Conservation (phyloP, 768 basidiomycete genomes). For the Kwoniella dendrophila region DNA sequence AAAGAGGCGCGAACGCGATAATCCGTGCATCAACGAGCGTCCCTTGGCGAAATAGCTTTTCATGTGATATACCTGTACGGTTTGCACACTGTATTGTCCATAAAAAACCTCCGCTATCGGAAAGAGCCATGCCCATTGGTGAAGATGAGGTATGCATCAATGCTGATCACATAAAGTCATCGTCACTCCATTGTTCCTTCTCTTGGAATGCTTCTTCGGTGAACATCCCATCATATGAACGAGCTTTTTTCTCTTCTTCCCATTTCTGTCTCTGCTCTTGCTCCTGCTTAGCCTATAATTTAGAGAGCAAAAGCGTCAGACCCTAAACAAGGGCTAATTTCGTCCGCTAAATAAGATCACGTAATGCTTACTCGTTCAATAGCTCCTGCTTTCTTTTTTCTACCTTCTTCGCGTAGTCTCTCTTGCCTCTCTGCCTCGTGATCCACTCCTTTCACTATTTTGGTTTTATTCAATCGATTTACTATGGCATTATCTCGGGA, state of each 20-base stretch:
- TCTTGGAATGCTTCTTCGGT: conserved; percentile 58
- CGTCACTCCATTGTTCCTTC: conserved; percentile 60
- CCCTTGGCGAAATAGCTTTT: no score
- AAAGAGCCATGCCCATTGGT: no score
- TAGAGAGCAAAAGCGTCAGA: no score
- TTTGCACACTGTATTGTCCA: no score
- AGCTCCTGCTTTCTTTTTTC: conserved; percentile 67
- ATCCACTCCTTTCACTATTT: conserved; percentile 76
- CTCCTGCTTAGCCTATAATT: conserved; percentile 78
- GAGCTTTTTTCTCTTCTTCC: conserved; percentile 81
- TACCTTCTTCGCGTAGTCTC: conserved; percentile 60
- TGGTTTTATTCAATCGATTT: conserved; percentile 92
- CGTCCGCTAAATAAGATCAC: not conserved
- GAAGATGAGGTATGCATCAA: no score
- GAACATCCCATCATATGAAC: conserved; percentile 83
- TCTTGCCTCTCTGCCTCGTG: conserved; percentile 87
- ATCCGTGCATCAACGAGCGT: no score
- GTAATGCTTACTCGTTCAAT: conserved; percentile 67
- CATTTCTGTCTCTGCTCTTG: conserved; percentile 70
- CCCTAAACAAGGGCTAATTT: not conserved
- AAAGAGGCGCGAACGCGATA: no score
- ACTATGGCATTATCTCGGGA: conserved; percentile 85
- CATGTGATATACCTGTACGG: no score
- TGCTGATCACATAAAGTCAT: conserved; percentile 56
- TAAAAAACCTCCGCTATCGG: no score